phyloP scores from a whole-genome alignment of 352 stramenopile species.

The Globisporangium mamillatum region DNA sequence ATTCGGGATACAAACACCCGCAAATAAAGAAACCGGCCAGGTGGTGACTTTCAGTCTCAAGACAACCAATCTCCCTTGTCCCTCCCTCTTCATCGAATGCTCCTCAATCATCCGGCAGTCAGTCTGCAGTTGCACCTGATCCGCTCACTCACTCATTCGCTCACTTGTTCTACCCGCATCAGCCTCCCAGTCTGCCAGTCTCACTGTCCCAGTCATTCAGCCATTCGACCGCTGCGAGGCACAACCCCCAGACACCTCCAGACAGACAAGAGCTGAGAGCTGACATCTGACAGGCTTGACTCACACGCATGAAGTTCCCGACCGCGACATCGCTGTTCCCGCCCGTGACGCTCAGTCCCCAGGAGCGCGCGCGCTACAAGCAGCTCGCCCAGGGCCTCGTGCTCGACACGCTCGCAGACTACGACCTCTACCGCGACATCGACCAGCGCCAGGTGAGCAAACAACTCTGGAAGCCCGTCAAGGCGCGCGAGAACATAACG shows the following conservation, averaged over 20 bases:
- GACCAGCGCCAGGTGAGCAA: constrained; percentile 32
- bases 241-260: neutral
- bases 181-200: neutral
- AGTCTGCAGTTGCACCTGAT: neutral
- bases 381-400: constrained; percentile 27
- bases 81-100: no score
- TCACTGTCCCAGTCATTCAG: neutral
- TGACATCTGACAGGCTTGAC: no score
- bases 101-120: neutral
- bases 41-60: neutral
- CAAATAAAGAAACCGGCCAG: neutral
- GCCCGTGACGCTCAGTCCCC: constrained; percentile 23
- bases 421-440: constrained; percentile 22
- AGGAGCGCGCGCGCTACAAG: constrained; percentile 25
- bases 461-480: constrained; percentile 46
- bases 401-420: constrained; percentile 28
- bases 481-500: constrained; percentile 42
- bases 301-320: constrained; percentile 27
- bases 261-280: no score
- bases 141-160: neutral
- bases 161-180: neutral
- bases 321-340: constrained; percentile 26
- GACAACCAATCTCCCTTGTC: neutral
- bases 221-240: neutral
- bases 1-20: no score